A percentile compares a stretch with the other conserved stretches of the same genome.
phyloP scores from a whole-genome alignment of 768 basidiomycete genomes.

The Cyathus striatus region DNA sequence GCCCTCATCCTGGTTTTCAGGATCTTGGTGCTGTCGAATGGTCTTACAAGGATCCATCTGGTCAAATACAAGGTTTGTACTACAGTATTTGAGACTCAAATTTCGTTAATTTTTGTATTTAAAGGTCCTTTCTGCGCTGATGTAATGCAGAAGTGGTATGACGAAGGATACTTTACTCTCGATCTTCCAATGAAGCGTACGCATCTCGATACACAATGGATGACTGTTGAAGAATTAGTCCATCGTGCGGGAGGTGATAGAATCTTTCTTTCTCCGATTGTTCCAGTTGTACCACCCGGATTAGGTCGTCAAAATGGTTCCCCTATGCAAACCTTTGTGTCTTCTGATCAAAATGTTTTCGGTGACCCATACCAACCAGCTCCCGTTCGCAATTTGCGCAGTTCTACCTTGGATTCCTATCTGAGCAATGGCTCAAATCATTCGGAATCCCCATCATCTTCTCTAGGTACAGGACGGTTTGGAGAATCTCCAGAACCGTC shows the following conservation, averaged over 20 bases:
- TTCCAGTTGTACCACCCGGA: constrained; percentile 47
- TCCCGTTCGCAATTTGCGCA: constrained; percentile 54
- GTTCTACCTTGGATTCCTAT: constrained; percentile 64
- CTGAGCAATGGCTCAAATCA: constrained; percentile 46
- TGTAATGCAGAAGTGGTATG: constrained; percentile 92
- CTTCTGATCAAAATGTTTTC: constrained; percentile 30
- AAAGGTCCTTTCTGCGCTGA: constrained; percentile 86
- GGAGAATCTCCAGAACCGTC: constrained; percentile 61
- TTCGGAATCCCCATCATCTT: constrained; percentile 71
- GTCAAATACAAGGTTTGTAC: constrained; percentile 78
- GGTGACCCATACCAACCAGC: constrained; percentile 64
- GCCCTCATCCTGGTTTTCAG: constrained; percentile 39
- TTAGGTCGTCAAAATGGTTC: constrained; percentile 44
- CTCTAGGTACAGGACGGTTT: constrained; percentile 60
- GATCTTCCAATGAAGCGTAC: constrained; percentile 83
- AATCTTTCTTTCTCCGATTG: constrained; percentile 56
- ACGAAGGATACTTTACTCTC: constrained; percentile 81
- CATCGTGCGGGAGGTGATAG: constrained; percentile 47
- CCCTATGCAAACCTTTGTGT: constrained; percentile 35
- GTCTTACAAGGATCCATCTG: constrained; percentile 91
- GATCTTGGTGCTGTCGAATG: constrained; percentile 70
- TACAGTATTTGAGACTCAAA: no score
- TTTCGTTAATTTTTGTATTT: constrained; percentile 2
- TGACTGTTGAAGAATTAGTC: constrained; percentile 54
- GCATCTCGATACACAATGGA: constrained; percentile 65